These are phyloP conservation scores for Acanthamoeba polyphaga DNA, from an alignment of 208 protist genomes.

Conservation along the genomic window DNA sequence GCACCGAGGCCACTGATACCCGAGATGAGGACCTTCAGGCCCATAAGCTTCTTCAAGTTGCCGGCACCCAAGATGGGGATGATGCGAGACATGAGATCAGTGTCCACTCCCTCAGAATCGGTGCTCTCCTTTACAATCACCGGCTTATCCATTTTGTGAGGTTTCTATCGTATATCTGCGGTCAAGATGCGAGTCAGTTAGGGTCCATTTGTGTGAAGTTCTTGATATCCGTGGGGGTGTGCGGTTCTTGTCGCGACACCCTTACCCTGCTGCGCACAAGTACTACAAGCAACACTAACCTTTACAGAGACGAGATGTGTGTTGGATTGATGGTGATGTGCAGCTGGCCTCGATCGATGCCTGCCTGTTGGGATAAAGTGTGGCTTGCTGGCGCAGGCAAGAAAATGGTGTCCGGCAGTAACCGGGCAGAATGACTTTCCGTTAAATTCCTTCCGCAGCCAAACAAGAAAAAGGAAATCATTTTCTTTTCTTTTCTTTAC, in stretches of 20 bases:
- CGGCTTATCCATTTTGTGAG: slow-evolving; percentile 18
- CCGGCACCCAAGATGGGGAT: slow-evolving; percentile 91
- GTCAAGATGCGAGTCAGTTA: background rate
- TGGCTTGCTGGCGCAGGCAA: background rate
- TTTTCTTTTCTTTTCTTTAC: too few species aligned
- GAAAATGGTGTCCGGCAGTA: background rate
- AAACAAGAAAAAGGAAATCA: too few species aligned
- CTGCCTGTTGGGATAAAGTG: background rate
- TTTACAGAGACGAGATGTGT: too few species aligned
- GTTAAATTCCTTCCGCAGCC: background rate
- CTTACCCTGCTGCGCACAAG: too few species aligned
- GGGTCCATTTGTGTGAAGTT: too few species aligned
- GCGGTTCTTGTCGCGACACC: too few species aligned
- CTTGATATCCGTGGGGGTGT: too few species aligned
- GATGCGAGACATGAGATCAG: slow-evolving; percentile 73
- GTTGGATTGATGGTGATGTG: too few species aligned
- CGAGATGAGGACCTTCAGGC: slow-evolving; percentile 89
- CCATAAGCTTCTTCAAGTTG: slow-evolving; percentile 92
- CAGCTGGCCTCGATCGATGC: background rate
- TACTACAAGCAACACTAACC: too few species aligned
- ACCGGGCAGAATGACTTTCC: background rate
- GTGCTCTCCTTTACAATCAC: slow-evolving; percentile 50
- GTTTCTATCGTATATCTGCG: background rate
- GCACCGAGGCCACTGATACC: slow-evolving; percentile 92
- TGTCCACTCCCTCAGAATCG: slow-evolving; percentile 63